Conservation (phyloP, 805 yeast genomes). For the Metschnikowia peoriensis region DNA sequence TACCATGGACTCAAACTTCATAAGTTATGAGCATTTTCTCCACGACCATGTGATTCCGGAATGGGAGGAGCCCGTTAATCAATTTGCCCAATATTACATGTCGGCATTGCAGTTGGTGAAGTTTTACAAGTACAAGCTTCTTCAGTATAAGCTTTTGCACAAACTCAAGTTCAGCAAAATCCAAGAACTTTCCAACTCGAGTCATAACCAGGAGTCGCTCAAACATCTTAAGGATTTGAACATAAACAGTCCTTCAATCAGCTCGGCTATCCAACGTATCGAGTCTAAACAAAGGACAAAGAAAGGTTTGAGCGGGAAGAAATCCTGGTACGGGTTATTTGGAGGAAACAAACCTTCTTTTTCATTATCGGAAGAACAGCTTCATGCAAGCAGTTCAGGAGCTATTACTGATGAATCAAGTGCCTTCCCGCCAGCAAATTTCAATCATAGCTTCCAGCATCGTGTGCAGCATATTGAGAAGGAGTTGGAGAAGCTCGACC, state of each 20-base stretch:
- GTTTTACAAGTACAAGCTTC: slow-evolving; percentile 51
- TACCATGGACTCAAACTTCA: slow-evolving; percentile 48
- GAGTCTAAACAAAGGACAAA: slow-evolving; percentile 26
- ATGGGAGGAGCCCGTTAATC: slow-evolving; percentile 53
- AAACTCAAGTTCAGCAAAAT: slow-evolving; percentile 38
- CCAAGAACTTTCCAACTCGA: slow-evolving; percentile 34
- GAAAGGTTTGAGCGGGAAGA: slow-evolving; percentile 22
- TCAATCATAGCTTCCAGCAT: slow-evolving; percentile 22
- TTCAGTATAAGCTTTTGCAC: slow-evolving; percentile 45
- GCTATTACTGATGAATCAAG: slow-evolving; percentile 2
- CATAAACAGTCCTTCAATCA: slow-evolving; percentile 38
- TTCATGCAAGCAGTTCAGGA: not conserved
- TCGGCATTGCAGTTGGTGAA: slow-evolving; percentile 45
- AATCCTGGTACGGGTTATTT: slow-evolving; percentile 44
- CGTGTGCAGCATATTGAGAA: slow-evolving; percentile 36
- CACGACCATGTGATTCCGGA: slow-evolving; percentile 36
- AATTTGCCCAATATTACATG: slow-evolving; percentile 43
- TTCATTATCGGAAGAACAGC: slow-evolving; percentile 13
- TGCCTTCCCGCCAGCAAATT: slow-evolving; percentile 6
- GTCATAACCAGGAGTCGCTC: slow-evolving; percentile 16
- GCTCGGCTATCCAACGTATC: slow-evolving; percentile 32
- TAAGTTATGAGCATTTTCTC: slow-evolving; percentile 47
- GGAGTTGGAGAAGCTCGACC: slow-evolving; percentile 46
- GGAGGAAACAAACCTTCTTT: slow-evolving; percentile 34
- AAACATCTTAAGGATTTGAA: slow-evolving; percentile 33